Evolutionary conservation across 768 basidiomycete genomes (phyloP), one percentile per base, ranked within the genome.

Genomic region (Holtermannia corniformis): DNA sequence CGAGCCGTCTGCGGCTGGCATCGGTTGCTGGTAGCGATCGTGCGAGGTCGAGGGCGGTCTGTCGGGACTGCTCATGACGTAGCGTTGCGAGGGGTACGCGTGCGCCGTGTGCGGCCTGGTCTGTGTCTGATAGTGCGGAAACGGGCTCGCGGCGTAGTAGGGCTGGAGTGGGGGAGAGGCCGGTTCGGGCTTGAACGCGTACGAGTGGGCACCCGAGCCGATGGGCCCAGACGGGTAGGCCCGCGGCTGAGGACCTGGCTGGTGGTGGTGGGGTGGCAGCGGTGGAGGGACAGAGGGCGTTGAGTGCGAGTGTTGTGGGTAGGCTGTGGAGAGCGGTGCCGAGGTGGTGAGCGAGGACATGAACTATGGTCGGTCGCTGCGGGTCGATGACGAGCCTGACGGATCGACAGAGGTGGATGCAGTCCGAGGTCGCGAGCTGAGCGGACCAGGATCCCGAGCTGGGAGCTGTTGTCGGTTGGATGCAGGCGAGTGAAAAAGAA

Each of bases 181-280:
- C 32, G 32, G 32, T 16, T 37, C 32, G 7, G 32, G 10, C 16
- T 37, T 37, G 32, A n/a, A n/a, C n/a, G n/a, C n/a, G n/a, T n/a
- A n/a, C n/a, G n/a, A n/a, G n/a, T n/a, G n/a, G n/a, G n/a, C n/a
- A n/a, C n/a, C n/a, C n/a, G n/a, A n/a, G n/a, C n/a, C n/a, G n/a
- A n/a, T n/a, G n/a, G n/a, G n/a, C n/a, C n/a, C 23, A 23, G 60
- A 61, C 21, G 60, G 58, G 43, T 61, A 54, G 20, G 58, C 54
- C 48, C 60, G 50, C 46, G 54, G 52, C n/a, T 52, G 57, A 4
- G 57, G 54, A 21, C 51, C 37, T 3, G 52, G 41, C 22, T 42
- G 21, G 27, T 60, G 54, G n/a, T 25, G 16, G 14, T 47, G 45
- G 28, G 54, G 46, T 7, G 46, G 51, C 5, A 44, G 50, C n/a